A percentile compares a stretch with the other conserved stretches of the same genome.
Evolutionary conservation across 2,329 filamentous ascomycete species (phyloP).

Genomic region (Dactylonectria estremocensis): DNA sequence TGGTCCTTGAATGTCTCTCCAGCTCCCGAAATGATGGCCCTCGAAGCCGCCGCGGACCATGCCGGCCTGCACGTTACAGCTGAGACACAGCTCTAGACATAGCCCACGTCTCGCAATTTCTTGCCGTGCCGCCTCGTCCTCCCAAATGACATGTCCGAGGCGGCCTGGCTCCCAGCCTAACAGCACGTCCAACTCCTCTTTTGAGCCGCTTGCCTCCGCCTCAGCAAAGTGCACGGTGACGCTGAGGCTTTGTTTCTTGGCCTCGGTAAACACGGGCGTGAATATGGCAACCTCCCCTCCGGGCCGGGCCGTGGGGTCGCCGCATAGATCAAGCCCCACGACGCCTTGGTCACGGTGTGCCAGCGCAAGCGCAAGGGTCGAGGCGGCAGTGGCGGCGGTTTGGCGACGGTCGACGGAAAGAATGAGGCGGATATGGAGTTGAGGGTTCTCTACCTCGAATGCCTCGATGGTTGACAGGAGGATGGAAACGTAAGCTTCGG

Average conservation of each 20-base stretch:
- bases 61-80: slow-evolving; percentile 84
- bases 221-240: slow-evolving; percentile 88
- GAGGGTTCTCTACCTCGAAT: slow-evolving; percentile 60
- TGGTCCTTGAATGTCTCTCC: slow-evolving; percentile 72
- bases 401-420: slow-evolving; percentile 81
- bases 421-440: slow-evolving; percentile 76
- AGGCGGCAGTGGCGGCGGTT: slow-evolving; percentile 70
- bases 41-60: slow-evolving; percentile 77
- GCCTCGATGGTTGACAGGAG: slow-evolving; percentile 75
- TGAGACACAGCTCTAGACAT: slow-evolving; percentile 83
- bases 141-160: slow-evolving; percentile 85
- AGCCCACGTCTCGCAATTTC: slow-evolving; percentile 68
- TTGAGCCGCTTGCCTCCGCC: slow-evolving; percentile 68
- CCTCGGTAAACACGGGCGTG: slow-evolving; percentile 70
- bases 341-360: slow-evolving; percentile 69
- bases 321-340: slow-evolving; percentile 85
- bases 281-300: slow-evolving; percentile 74
- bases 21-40: slow-evolving; percentile 85
- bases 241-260: slow-evolving; percentile 68
- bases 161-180: slow-evolving; percentile 77
- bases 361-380: slow-evolving; percentile 75
- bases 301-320: slow-evolving; percentile 71
- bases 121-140: slow-evolving; percentile 71
- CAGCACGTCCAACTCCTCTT: slow-evolving; percentile 74
- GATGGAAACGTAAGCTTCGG: slow-evolving; percentile 74